Base-by-base conservation (phyloP, 2,329 filamentous ascomycete genomes). In the Cladosporium sp. region DNA sequence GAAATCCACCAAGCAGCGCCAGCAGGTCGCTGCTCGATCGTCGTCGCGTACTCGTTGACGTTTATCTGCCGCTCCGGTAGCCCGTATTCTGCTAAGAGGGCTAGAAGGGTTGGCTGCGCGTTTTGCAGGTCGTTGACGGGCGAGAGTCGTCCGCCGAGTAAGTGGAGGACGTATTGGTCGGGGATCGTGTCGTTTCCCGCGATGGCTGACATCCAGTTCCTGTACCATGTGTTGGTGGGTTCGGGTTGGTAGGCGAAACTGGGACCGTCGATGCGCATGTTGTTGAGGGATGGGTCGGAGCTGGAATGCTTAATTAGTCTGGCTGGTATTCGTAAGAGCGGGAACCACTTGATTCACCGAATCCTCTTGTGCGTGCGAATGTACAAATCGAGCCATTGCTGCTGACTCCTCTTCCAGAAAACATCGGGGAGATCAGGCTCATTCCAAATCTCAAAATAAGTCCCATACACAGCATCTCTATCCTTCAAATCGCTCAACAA, bases 41-140 rank as follows among this genome's bases (percentile, higher is more conserved):
- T n/a, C 1, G 57, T 59, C 3, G 63, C 74, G 53, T 78, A 78
- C 53, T 78, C 75, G 53, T 78, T 77, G 57, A 78, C 68, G 52
- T 76, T 73, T 30, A 76, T 63, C 0, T 63, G 62, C 8, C 61
- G 59, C 0, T 62, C 53, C 7, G 69, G 66, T 0, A 72, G 60
- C 9, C 53, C 57, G 53, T 70, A 58, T 7, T 51, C 49, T 4
- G 51, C 46, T 1, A 66, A 59, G 2, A 69, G 52, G 4, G 49
- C 32, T 9, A 56, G 33, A 1, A 69, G 59, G 5, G 57, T 57
- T 8, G 32, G 32, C 15, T 64, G 59, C 5, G 57, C 57, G 8
- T 53, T 62, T 38, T 64, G 50, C 53, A 69, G 53, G 48, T 69
- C 62, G 53, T 59, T 49, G 54, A 55, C 56, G 16, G 54, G 55